Base-by-base conservation (phyloP, 768 basidiomycete species). In the Cantharellus cinnabarinus region DNA sequence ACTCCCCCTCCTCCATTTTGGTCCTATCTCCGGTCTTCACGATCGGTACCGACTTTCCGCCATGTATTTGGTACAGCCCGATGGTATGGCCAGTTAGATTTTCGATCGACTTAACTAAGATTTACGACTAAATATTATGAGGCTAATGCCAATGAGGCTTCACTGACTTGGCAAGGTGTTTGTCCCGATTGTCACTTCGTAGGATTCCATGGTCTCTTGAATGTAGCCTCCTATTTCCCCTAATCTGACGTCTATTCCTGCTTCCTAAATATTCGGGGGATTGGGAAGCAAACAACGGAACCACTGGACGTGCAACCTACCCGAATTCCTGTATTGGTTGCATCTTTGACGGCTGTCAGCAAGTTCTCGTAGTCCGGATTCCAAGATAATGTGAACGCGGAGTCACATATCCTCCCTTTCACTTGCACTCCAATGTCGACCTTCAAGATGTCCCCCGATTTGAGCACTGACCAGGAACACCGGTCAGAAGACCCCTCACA, bases 1-100 rank as follows among this genome's bases (percentile, higher is more conserved):
- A 97, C 66, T 98, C 95, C 44, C 93, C 95, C 71, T 99, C 95
- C 67, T 98, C 95, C 95, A 99, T 99, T 72, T 89, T 94, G 10
- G 85, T 89, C 62, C 83, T 80, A 67, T 95, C 91, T 40, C 83
- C 78, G 59, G 85, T 89, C 68, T 85, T 88, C 51, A 95, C 87
- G 51, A 98, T 79, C 41, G 88, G 76, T 1, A 98, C 82, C 0
- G 86, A 88, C 70, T 99, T 99, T 38, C 85, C 85, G 4, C 71
- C 94, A 67, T 99, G 94, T 61, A 98, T 95, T 63, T 83, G 82
- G 69, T 97, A 93, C 37, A 73, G 79, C 59, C 82, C 80, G 64
- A 98, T 98, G 10, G 85, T 85, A 70, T 99, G 95, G 0, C 95
- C 95, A 55, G 88, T 94, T 3, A 99, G 78, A 67, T 95, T 97